A percentile compares a stretch with the other conserved stretches of the same genome.
phyloP scores from a whole-genome alignment of 441 rosid species.

The Euphorbia schlechtendalii region DNA sequence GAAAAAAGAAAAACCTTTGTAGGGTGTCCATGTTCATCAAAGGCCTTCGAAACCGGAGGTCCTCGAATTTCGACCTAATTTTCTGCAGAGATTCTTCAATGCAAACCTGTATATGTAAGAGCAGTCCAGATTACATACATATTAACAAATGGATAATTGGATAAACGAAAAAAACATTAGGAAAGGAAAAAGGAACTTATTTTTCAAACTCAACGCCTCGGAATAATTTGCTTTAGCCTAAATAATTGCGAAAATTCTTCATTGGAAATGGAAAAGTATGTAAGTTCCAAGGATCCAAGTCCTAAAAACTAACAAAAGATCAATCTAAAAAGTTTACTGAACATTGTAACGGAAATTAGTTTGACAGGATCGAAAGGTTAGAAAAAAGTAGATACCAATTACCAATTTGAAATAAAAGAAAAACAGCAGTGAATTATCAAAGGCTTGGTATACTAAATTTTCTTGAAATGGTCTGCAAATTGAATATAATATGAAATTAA shows the following conservation, averaged over 20 bases:
- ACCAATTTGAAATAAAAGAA: not conserved
- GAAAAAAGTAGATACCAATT: too few species aligned
- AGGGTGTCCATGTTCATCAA: slow-evolving; percentile 82
- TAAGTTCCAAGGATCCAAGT: too few species aligned
- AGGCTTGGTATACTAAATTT: too few species aligned
- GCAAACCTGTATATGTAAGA: slow-evolving; percentile 45
- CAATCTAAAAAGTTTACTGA: not conserved
- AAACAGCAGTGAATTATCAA: not conserved
- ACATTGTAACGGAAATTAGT: not conserved
- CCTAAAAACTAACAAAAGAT: not conserved
- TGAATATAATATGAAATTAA: too few species aligned
- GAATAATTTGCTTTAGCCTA: too few species aligned
- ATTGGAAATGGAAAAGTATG: too few species aligned
- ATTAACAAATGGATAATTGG: not conserved
- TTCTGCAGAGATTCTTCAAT: slow-evolving; percentile 55
- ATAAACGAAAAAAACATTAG: too few species aligned
- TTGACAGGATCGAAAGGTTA: not conserved
- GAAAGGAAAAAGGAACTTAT: too few species aligned
- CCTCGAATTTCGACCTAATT: slow-evolving; percentile 84
- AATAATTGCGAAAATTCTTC: too few species aligned
- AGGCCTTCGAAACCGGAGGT: slow-evolving; percentile 90
- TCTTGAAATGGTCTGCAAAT: too few species aligned
- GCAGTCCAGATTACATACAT: slow-evolving; percentile 9
- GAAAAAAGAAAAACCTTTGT: slow-evolving; percentile 62
- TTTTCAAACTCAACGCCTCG: too few species aligned